These are phyloP conservation scores for Aristolochia contorta DNA, from an alignment of 164 flowering plant species.

Conservation along the genomic window DNA sequence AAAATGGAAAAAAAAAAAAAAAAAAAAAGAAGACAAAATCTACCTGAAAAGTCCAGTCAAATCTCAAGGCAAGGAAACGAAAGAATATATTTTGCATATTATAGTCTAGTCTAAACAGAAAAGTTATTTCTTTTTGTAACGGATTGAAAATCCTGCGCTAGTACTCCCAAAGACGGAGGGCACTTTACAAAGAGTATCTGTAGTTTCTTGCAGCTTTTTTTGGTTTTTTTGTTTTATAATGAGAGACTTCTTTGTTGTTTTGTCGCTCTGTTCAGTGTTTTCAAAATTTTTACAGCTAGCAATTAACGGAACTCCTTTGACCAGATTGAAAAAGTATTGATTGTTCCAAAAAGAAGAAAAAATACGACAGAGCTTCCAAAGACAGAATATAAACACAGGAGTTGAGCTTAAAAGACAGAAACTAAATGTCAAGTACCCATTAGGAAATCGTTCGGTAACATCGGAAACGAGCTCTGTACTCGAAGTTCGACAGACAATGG, in stretches of 20 bases:
- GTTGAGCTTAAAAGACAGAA: not conserved
- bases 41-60: not conserved
- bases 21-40: not conserved
- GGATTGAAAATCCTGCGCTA: too few species aligned
- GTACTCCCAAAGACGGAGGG: too few species aligned
- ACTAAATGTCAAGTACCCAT: constrained; percentile 16
- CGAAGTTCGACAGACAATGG: not conserved
- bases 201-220: too few species aligned
- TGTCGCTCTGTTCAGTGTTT: not conserved
- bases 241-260: too few species aligned
- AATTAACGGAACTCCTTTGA: not conserved
- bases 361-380: not conserved
- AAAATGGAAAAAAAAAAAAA: not conserved
- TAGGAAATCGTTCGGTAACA: constrained; percentile 2
- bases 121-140: too few species aligned
- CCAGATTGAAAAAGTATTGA: not conserved
- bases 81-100: too few species aligned
- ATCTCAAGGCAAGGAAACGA: constrained; percentile 1
- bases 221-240: too few species aligned
- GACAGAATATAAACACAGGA: not conserved
- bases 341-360: not conserved
- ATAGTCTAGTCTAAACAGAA: too few species aligned
- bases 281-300: not conserved
- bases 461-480: not conserved
- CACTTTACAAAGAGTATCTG: too few species aligned